phyloP scores from a whole-genome alignment of 202 grass and related monocot genomes.

The Eragrostis tef region DNA sequence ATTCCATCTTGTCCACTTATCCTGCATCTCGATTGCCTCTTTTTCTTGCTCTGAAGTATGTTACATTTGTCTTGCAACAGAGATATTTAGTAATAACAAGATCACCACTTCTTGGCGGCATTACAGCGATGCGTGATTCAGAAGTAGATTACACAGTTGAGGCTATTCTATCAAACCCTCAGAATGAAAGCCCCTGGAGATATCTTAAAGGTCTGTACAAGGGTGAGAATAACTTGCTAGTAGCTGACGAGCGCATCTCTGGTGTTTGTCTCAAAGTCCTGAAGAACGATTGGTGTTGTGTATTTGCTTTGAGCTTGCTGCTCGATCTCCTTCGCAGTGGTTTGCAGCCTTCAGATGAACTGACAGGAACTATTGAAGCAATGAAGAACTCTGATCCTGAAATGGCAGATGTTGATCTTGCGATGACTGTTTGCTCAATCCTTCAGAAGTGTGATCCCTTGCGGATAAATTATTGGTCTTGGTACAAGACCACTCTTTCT shows the following conservation, averaged over 20 bases:
- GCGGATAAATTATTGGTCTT: slow-evolving; percentile 85
- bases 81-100: slow-evolving; percentile 84
- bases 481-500: slow-evolving; percentile 70
- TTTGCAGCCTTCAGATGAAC: slow-evolving; percentile 74
- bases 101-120: slow-evolving; percentile 76
- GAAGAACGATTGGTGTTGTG: slow-evolving; percentile 53
- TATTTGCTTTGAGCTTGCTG: slow-evolving; percentile 75
- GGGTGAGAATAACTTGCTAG: slow-evolving; percentile 59
- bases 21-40: not conserved
- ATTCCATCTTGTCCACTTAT: slow-evolving; percentile 4
- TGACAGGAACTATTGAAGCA: slow-evolving; percentile 50
- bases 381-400: slow-evolving; percentile 47
- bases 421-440: slow-evolving; percentile 57
- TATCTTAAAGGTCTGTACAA: slow-evolving; percentile 86
- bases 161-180: slow-evolving; percentile 70
- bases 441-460: slow-evolving; percentile 81
- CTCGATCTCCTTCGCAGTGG: slow-evolving; percentile 73
- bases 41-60: slow-evolving; percentile 58
- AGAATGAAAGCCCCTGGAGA: slow-evolving; percentile 92
- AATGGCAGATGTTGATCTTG: slow-evolving; percentile 54
- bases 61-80: slow-evolving; percentile 50
- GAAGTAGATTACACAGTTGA: slow-evolving; percentile 80
- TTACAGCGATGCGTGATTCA: slow-evolving; percentile 69
- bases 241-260: slow-evolving; percentile 61
- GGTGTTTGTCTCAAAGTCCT: slow-evolving; percentile 73